These are phyloP conservation scores for Coemansia pectinata DNA, from an alignment of 192 early-diverging fungal genomes.

Conservation along the genomic window DNA sequence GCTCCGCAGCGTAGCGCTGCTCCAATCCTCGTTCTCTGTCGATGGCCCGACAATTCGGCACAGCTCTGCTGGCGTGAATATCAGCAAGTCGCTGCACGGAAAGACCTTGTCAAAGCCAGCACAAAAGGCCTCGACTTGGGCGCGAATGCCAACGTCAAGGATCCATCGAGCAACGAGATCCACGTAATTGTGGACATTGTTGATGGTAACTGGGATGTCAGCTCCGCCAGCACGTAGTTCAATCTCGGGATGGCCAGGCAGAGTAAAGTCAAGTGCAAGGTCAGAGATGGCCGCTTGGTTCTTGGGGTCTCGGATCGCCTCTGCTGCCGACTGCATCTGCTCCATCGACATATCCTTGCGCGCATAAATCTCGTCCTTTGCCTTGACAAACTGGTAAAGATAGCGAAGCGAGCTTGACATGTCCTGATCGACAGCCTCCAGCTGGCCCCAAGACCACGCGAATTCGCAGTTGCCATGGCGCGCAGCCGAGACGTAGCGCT, in stretches of 20 bases:
- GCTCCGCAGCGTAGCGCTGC: conserved; percentile 61
- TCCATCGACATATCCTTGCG: conserved; percentile 53
- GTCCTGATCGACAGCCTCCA: conserved; percentile 64
- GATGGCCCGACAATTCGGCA: conserved; percentile 66
- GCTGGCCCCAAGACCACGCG: conserved; percentile 29
- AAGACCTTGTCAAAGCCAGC: conserved; percentile 84
- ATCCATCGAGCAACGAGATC: conserved; percentile 64
- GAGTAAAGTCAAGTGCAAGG: conserved; percentile 82
- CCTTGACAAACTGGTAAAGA: conserved; percentile 64
- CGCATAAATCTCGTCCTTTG: conserved; percentile 61
- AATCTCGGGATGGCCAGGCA: conserved; percentile 75
- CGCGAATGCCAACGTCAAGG: conserved; percentile 63
- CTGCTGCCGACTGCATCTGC: conserved; percentile 51
- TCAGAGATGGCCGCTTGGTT: conserved; percentile 57
- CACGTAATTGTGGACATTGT: conserved; percentile 82
- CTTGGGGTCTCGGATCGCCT: conserved; percentile 55
- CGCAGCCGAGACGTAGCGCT: conserved; percentile 37
- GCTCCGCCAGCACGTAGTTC: conserved; percentile 66
- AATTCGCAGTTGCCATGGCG: not conserved
- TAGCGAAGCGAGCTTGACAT: conserved; percentile 67
- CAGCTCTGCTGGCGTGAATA: conserved; percentile 75
- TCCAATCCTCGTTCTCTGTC: conserved; percentile 75
- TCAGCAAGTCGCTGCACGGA: conserved; percentile 63
- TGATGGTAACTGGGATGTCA: conserved; percentile 70
- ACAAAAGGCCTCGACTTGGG: conserved; percentile 77